A percentile compares a stretch with the other conserved stretches of the same genome.
Conservation (phyloP, 2,329 filamentous ascomycete genomes). For the Aspergillus sp. region DNA sequence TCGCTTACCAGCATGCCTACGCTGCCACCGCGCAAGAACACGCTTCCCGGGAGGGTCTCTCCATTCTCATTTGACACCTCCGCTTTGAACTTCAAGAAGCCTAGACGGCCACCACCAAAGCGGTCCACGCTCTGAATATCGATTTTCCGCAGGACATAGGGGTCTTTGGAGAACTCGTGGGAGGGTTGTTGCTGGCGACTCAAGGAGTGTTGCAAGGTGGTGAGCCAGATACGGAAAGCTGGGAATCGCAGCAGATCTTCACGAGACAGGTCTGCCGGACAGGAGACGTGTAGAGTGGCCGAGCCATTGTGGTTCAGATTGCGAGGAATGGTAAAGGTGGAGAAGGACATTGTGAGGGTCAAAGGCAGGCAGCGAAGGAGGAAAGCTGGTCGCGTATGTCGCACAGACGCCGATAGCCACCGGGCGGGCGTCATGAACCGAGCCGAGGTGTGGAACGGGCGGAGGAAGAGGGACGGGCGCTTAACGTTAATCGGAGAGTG, state of each 20-base stretch:
- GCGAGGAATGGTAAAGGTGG: slow-evolving; percentile 44
- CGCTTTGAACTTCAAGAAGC: slow-evolving; percentile 60
- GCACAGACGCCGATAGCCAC: slow-evolving; percentile 15
- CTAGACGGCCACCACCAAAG: slow-evolving; percentile 53
- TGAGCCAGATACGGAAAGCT: slow-evolving; percentile 59
- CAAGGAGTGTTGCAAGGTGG: slow-evolving; percentile 53
- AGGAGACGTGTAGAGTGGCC: slow-evolving; percentile 43
- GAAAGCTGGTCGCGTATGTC: slow-evolving; percentile 4
- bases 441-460: neutral
- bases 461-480: neutral
- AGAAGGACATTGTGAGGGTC: slow-evolving; percentile 34
- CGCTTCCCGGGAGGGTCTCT: slow-evolving; percentile 56
- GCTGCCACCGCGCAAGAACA: slow-evolving; percentile 61
- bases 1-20: slow-evolving; percentile 56
- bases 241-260: slow-evolving; percentile 53
- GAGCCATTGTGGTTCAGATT: slow-evolving; percentile 26
- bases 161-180: slow-evolving; percentile 55
- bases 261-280: slow-evolving; percentile 46
- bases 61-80: slow-evolving; percentile 55
- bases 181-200: slow-evolving; percentile 46
- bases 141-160: slow-evolving; percentile 55
- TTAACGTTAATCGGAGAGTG: no score
- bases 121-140: slow-evolving; percentile 58
- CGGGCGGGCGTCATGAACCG: slow-evolving; percentile 7
- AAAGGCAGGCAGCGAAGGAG: neutral